Conservation (phyloP, 257 asterid species). For the Fraxinus anomala region DNA sequence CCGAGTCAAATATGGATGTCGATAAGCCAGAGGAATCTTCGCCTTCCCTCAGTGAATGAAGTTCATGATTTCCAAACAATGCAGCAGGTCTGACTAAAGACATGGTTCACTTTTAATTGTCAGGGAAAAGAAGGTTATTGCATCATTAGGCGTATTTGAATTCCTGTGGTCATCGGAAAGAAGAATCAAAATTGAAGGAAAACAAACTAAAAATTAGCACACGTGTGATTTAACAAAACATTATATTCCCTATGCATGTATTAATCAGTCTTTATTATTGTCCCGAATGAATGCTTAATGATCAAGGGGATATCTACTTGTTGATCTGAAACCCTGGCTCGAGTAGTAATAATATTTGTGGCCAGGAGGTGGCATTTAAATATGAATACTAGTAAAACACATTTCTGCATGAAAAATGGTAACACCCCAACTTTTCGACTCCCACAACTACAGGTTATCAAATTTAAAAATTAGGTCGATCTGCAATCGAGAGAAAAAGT, state of each 20-base stretch:
- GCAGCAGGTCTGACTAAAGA: slow-evolving; percentile 66
- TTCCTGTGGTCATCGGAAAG: slow-evolving; percentile 22
- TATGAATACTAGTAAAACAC: not conserved
- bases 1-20: slow-evolving; percentile 44
- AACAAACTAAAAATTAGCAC: not conserved
- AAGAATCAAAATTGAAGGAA: not conserved
- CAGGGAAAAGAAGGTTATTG: not conserved
- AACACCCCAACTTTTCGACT: not conserved
- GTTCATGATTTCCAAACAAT: slow-evolving; percentile 44
- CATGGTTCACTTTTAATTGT: slow-evolving; percentile 44
- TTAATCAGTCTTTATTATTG: not conserved
- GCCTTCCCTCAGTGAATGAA: slow-evolving; percentile 48
- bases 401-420: not conserved
- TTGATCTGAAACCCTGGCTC: not conserved
- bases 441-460: not conserved
- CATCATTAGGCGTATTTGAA: slow-evolving; percentile 4
- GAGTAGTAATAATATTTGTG: not conserved
- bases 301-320: not conserved
- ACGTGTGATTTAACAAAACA: not conserved
- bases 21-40: slow-evolving; percentile 41
- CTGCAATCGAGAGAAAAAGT: not conserved
- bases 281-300: not conserved
- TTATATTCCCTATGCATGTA: not conserved
- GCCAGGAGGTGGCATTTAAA: not conserved
- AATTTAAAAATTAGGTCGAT: not conserved